These are phyloP conservation scores for Leptographium wingfieldii DNA, from an alignment of 2,329 filamentous ascomycete species.

Conservation along the genomic window DNA sequence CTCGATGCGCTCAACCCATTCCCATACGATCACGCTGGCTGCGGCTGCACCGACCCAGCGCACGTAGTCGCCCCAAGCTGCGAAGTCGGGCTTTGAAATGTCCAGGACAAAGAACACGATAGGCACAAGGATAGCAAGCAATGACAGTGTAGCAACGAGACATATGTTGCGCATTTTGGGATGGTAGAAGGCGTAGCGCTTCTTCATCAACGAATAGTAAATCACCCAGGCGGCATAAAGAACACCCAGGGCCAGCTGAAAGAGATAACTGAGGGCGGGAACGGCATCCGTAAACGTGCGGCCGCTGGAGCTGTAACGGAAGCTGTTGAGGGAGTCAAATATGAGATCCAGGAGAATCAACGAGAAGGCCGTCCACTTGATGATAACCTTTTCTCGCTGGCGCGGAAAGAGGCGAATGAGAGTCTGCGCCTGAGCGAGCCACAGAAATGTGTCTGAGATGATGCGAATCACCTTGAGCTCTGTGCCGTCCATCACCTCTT, in stretches of 20 bases:
- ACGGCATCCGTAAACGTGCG: constrained; percentile 76
- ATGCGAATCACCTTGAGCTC: constrained; percentile 84
- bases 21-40: constrained; percentile 94
- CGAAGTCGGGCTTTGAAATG: constrained; percentile 72
- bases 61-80: constrained; percentile 90
- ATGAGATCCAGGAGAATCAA: constrained; percentile 83
- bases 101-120: constrained; percentile 90
- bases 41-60: constrained; percentile 92
- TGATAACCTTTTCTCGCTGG: constrained; percentile 93
- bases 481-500: constrained; percentile 67
- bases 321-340: constrained; percentile 87
- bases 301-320: constrained; percentile 41
- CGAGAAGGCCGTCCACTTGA: constrained; percentile 96
- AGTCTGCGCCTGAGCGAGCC: constrained; percentile 95
- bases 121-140: constrained; percentile 73
- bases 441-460: constrained; percentile 91
- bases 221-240: constrained; percentile 90
- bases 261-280: constrained; percentile 80
- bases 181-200: constrained; percentile 82
- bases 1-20: constrained; percentile 94
- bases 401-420: constrained; percentile 90
- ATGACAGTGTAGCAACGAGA: constrained; percentile 64
- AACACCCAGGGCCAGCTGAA: constrained; percentile 74
- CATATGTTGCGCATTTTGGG: constrained; percentile 81
- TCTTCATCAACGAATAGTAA: constrained; percentile 86